Evolutionary conservation across 441 rosid genomes (phyloP).

Genomic region (Pelargonium citronellum): DNA sequence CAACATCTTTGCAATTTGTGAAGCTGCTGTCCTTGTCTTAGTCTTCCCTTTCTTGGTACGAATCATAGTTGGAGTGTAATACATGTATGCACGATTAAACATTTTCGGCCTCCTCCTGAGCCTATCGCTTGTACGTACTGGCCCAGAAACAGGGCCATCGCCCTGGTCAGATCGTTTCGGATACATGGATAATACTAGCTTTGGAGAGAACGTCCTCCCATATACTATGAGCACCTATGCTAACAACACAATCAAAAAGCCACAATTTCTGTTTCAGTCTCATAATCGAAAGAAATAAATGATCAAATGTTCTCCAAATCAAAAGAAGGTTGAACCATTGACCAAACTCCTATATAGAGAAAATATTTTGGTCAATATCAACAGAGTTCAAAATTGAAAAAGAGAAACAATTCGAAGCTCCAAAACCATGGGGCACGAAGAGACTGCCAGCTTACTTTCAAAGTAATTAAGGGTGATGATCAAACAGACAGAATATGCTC

Average conservation of each 20-base stretch:
- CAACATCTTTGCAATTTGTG: constrained; percentile 81
- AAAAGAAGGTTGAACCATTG: background rate
- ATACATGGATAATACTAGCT: constrained; percentile 65
- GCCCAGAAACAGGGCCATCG: constrained; percentile 75
- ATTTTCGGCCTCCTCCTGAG: constrained; percentile 80
- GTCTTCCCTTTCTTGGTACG: constrained; percentile 69
- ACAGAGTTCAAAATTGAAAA: background rate
- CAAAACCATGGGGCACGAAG: background rate
- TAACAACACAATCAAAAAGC: constrained; percentile 16
- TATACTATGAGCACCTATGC: constrained; percentile 29
- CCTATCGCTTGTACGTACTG: constrained; percentile 90
- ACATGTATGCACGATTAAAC: constrained; percentile 53
- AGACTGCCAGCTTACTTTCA: background rate
- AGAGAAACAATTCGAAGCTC: background rate
- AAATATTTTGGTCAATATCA: too few species aligned
- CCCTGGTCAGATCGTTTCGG: constrained; percentile 74
- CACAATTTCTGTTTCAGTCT: background rate
- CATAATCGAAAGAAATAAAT: background rate
- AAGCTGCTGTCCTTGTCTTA: constrained; percentile 84
- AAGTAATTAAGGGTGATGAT: background rate
- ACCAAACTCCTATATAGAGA: background rate
- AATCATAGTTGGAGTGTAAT: constrained; percentile 51
- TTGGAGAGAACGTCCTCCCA: constrained; percentile 40
- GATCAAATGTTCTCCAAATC: background rate
- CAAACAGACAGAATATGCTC: background rate